A percentile compares a stretch with the other conserved stretches of the same genome.
Conservation (phyloP, 2,329 filamentous ascomycete genomes). For the Myriosclerotinia curreyana region DNA sequence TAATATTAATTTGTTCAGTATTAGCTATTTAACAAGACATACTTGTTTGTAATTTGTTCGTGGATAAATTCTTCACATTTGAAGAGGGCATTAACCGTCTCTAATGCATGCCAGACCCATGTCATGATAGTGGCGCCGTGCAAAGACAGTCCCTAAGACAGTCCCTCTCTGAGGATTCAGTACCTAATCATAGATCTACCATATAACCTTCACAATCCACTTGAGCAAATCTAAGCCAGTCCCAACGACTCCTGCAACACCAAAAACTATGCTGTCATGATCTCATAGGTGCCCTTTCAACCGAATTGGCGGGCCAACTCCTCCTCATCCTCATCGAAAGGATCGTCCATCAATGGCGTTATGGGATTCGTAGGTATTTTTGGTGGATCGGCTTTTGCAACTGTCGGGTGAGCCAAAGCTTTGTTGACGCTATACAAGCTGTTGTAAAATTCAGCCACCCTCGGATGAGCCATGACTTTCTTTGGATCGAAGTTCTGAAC, state of each 20-base stretch:
- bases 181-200: slow-evolving; percentile 2
- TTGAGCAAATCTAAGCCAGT: slow-evolving; percentile 8
- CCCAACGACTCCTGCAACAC: slow-evolving; percentile 9
- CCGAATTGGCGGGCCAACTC: neutral
- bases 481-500: slow-evolving; percentile 82
- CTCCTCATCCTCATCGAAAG: slow-evolving; percentile 8
- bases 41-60: neutral
- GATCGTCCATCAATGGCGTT: neutral
- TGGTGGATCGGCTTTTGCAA: slow-evolving; percentile 26
- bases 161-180: neutral
- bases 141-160: slow-evolving; percentile 4
- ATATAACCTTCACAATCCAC: slow-evolving; percentile 9
- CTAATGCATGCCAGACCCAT: neutral
- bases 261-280: neutral
- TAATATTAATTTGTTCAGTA: neutral
- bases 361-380: slow-evolving; percentile 12
- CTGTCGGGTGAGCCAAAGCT: slow-evolving; percentile 37
- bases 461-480: slow-evolving; percentile 92
- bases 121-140: neutral
- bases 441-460: slow-evolving; percentile 81
- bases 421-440: slow-evolving; percentile 73
- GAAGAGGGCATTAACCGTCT: slow-evolving; percentile 13
- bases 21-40: slow-evolving; percentile 4
- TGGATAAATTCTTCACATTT: slow-evolving; percentile 11
- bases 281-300: neutral